Evolutionary conservation across 371 early-diverging fungal genomes (phyloP).

Genomic region (Capillidium heterosporum): DNA sequence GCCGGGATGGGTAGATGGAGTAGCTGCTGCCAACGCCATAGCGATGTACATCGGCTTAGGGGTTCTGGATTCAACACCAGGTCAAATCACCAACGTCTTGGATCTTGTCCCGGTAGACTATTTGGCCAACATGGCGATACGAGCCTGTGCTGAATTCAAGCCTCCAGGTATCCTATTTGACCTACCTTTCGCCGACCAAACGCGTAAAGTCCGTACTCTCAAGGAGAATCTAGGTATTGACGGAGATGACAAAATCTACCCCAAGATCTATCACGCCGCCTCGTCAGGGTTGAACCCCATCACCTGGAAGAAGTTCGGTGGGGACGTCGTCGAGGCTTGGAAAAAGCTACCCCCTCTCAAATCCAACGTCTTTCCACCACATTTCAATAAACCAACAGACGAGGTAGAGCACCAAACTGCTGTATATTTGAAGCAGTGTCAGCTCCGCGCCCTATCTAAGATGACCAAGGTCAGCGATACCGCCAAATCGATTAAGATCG

Average conservation of each 20-base stretch:
- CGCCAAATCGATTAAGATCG: background rate
- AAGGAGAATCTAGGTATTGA: background rate
- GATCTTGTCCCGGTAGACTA: constrained; percentile 8
- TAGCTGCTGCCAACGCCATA: constrained; percentile 26
- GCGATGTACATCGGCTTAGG: constrained; percentile 10
- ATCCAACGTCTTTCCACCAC: background rate
- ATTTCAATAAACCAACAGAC: background rate
- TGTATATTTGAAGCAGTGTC: background rate
- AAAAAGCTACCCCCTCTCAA: constrained; percentile 1
- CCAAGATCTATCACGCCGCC: constrained; percentile 14
- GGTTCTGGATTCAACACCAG: constrained; percentile 9
- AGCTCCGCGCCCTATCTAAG: background rate
- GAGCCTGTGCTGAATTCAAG: background rate
- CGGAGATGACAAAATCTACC: background rate
- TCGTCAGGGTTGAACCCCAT: constrained; percentile 15
- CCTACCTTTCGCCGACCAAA: constrained; percentile 12
- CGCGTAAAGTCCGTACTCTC: background rate
- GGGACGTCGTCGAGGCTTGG: background rate
- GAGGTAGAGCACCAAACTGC: background rate
- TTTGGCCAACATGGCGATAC: background rate
- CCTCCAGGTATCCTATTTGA: constrained; percentile 12
- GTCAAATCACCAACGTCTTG: constrained; percentile 13
- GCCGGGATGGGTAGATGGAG: constrained; percentile 48
- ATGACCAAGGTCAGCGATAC: background rate
- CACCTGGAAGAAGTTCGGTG: constrained; percentile 14